Evolutionary conservation across 129 eudicot genomes (phyloP).

Genomic region (Oenanthe sinensis): DNA sequence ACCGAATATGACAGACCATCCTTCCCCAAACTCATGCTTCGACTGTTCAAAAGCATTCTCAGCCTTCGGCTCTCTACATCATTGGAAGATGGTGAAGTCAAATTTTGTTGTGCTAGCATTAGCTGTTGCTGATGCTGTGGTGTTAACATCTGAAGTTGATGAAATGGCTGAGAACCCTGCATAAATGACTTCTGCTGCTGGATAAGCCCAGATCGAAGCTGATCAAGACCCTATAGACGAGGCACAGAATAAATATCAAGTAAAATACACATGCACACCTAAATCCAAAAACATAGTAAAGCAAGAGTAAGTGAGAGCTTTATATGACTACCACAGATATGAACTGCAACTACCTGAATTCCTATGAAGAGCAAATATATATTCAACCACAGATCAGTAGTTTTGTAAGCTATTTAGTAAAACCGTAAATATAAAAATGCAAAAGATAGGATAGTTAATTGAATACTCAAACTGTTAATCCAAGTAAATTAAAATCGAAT

Average conservation of each 20-base stretch:
- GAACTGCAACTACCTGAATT: neutral
- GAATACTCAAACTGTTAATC: neutral
- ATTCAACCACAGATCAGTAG: neutral
- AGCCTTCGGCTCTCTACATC: slow-evolving; percentile 79
- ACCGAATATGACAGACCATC: slow-evolving; percentile 63
- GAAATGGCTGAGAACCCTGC: slow-evolving; percentile 89
- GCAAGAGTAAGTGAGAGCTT: neutral
- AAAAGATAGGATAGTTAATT: neutral
- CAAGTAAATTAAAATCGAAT: neutral
- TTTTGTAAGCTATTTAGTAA: neutral
- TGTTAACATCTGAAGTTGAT: slow-evolving; percentile 81
- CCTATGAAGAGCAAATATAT: neutral
- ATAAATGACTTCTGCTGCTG: slow-evolving; percentile 92
- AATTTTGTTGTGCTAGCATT: slow-evolving; percentile 76
- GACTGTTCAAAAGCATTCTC: slow-evolving; percentile 74
- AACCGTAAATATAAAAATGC: neutral
- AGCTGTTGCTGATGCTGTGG: slow-evolving; percentile 98
- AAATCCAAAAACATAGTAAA: neutral
- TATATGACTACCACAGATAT: neutral
- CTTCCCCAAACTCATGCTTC: slow-evolving; percentile 60
- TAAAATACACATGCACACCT: neutral
- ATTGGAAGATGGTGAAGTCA: slow-evolving; percentile 73
- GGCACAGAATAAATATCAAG: neutral
- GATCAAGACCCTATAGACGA: slow-evolving; percentile 59
- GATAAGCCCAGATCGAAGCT: slow-evolving; percentile 72